Conservation (phyloP, 768 basidiomycete genomes). For the Podaxis carcinomalis region DNA sequence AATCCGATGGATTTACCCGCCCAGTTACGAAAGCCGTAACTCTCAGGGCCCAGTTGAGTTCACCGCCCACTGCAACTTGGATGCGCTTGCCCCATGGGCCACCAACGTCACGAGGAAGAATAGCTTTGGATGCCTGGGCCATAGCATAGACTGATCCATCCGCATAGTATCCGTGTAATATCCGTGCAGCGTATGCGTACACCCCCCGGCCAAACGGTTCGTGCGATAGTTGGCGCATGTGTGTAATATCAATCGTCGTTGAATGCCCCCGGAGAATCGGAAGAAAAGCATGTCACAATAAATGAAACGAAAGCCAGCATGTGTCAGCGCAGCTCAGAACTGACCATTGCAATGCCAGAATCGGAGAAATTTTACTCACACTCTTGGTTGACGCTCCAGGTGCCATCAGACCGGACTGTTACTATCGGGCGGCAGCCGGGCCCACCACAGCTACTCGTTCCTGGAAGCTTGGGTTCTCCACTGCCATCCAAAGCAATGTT, state of each 20-base stretch:
- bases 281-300: background rate
- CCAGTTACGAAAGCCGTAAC: conserved; percentile 63
- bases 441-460: conserved; percentile 52
- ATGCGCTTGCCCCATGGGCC: conserved; percentile 67
- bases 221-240: background rate
- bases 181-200: background rate
- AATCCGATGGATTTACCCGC: conserved; percentile 48
- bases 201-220: background rate
- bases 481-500: conserved; percentile 59
- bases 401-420: conserved; percentile 56
- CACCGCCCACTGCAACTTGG: conserved; percentile 52
- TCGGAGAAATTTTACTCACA: conserved; percentile 34
- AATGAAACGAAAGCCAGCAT: background rate
- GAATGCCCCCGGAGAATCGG: background rate
- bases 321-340: background rate
- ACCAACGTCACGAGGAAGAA: conserved; percentile 58
- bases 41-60: conserved; percentile 45
- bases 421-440: conserved; percentile 61
- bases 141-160: conserved; percentile 50
- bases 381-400: conserved; percentile 66
- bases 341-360: background rate
- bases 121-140: conserved; percentile 69
- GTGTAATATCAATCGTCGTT: background rate
- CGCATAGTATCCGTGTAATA: background rate
- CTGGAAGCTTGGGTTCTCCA: conserved; percentile 58